phyloP scores from a whole-genome alignment of 2,329 filamentous ascomycete genomes.

The Aspergillus fumigatus region DNA sequence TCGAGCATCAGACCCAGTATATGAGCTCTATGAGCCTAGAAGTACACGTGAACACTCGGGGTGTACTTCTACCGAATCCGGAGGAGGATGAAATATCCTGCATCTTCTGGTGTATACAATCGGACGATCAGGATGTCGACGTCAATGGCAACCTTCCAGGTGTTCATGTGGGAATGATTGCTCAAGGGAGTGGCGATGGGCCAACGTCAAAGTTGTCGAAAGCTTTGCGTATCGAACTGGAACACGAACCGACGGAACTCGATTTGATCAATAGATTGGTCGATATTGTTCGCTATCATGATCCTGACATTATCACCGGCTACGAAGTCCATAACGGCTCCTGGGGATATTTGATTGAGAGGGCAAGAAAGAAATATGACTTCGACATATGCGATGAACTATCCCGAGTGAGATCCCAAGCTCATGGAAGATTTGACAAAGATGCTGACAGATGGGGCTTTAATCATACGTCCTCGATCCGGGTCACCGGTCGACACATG shows the following conservation, averaged over 20 bases:
- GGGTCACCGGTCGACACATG: slow-evolving; percentile 89
- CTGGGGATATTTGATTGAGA: slow-evolving; percentile 94
- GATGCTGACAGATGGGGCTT: slow-evolving; percentile 90
- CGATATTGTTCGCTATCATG: slow-evolving; percentile 74
- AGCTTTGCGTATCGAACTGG: slow-evolving; percentile 59
- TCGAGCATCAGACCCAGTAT: slow-evolving; percentile 80
- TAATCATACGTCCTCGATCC: slow-evolving; percentile 85
- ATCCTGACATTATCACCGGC: slow-evolving; percentile 89
- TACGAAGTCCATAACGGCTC: slow-evolving; percentile 92
- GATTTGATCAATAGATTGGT: slow-evolving; percentile 82
- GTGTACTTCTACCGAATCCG: slow-evolving; percentile 76
- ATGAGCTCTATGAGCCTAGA: slow-evolving; percentile 98
- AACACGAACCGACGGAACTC: slow-evolving; percentile 73
- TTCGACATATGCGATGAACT: slow-evolving; percentile 89
- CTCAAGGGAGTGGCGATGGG: slow-evolving; percentile 60
- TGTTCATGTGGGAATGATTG: slow-evolving; percentile 66
- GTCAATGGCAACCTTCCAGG: slow-evolving; percentile 46
- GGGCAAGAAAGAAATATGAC: slow-evolving; percentile 79
- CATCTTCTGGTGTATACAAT: slow-evolving; percentile 85
- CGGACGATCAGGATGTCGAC: slow-evolving; percentile 59
- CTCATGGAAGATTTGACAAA: slow-evolving; percentile 78
- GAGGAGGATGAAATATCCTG: slow-evolving; percentile 84
- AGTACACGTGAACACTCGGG: slow-evolving; percentile 83
- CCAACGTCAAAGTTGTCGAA: slow-evolving; percentile 59
- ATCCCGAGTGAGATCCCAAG: slow-evolving; percentile 79